Conservation (phyloP, 2,329 filamentous ascomycete species). For the Talaromyces verruculosus region DNA sequence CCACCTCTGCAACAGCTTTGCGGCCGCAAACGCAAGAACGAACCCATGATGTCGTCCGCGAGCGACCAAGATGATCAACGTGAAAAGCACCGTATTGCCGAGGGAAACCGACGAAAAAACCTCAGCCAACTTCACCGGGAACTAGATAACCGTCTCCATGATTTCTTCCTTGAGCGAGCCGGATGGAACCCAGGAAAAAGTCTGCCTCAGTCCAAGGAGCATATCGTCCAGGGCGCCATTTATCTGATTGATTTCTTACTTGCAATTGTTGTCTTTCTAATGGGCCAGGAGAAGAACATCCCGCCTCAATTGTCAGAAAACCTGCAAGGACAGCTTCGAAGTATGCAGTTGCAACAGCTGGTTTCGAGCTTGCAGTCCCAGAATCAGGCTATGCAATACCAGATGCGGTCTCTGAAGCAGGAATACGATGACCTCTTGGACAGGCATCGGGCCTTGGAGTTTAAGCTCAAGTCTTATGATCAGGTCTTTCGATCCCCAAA, state of each 20-base stretch:
- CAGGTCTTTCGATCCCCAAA: conserved; percentile 41
- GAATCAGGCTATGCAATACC: conserved; percentile 36
- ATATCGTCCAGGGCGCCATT: conserved; percentile 42
- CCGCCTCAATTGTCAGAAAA: conserved; percentile 39
- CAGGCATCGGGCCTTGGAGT: conserved; percentile 38
- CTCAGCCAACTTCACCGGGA: conserved; percentile 42
- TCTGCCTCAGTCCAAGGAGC: conserved; percentile 43
- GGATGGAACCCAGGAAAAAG: conserved; percentile 44
- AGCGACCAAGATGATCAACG: conserved; percentile 39
- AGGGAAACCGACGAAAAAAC: conserved; percentile 43
- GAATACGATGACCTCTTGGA: conserved; percentile 39
- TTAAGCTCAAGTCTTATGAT: conserved; percentile 41
- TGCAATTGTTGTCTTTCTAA: conserved; percentile 37
- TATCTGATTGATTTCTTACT: conserved; percentile 43
- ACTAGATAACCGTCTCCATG: conserved; percentile 39
- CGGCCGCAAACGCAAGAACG: conserved; percentile 42
- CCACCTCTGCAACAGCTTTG: conserved; percentile 41
- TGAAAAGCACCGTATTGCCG: conserved; percentile 43
- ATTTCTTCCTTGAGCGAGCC: conserved; percentile 41
- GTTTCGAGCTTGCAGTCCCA: conserved; percentile 39
- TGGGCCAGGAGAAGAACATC: conserved; percentile 38
- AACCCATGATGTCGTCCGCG: conserved; percentile 26
- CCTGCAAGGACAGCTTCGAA: conserved; percentile 40
- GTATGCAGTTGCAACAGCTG: conserved; percentile 41
- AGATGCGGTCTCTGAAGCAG: conserved; percentile 36